These are phyloP conservation scores for Sporothrix dimorphospora DNA, from an alignment of 2,329 filamentous ascomycete species.

Conservation along the genomic window DNA sequence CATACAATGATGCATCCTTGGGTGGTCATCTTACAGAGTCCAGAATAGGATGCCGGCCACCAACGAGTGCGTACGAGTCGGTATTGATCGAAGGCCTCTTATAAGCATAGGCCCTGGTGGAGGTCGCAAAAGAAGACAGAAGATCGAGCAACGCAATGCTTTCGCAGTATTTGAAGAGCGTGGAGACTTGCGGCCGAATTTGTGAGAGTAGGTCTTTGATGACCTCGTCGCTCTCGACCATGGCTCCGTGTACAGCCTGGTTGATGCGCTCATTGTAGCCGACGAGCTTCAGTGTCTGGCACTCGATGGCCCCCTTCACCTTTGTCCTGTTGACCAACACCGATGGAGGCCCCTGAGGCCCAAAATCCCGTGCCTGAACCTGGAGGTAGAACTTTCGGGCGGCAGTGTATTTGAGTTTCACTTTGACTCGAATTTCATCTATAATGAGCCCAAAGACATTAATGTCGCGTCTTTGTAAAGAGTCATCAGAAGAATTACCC, in stretches of 20 bases:
- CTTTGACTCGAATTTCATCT: constrained; percentile 28
- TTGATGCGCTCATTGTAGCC: constrained; percentile 79
- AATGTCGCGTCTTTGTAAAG: too few relatives aligned
- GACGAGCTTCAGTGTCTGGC: constrained; percentile 81
- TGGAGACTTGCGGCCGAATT: constrained; percentile 71
- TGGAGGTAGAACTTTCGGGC: constrained; percentile 79
- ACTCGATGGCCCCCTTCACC: constrained; percentile 79
- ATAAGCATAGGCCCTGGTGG: constrained; percentile 62
- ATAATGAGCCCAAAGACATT: too few relatives aligned
- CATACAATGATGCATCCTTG: neutral
- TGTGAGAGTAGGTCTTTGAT: constrained; percentile 71
- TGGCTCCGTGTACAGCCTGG: constrained; percentile 80
- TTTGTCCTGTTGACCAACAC: constrained; percentile 74
- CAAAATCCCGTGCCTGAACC: constrained; percentile 64
- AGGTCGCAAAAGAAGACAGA: constrained; percentile 74
- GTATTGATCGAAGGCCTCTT: constrained; percentile 69
- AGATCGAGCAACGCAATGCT: constrained; percentile 86
- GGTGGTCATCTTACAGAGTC: constrained; percentile 56
- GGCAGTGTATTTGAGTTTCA: constrained; percentile 70
- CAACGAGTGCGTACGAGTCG: constrained; percentile 68
- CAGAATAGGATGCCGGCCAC: constrained; percentile 76
- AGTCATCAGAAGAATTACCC: too few relatives aligned
- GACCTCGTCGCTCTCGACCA: constrained; percentile 78
- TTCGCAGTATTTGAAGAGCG: constrained; percentile 83
- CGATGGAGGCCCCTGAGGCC: constrained; percentile 47